Conservation (phyloP, 441 rosid genomes). For the Metrosideros polymorpha region DNA sequence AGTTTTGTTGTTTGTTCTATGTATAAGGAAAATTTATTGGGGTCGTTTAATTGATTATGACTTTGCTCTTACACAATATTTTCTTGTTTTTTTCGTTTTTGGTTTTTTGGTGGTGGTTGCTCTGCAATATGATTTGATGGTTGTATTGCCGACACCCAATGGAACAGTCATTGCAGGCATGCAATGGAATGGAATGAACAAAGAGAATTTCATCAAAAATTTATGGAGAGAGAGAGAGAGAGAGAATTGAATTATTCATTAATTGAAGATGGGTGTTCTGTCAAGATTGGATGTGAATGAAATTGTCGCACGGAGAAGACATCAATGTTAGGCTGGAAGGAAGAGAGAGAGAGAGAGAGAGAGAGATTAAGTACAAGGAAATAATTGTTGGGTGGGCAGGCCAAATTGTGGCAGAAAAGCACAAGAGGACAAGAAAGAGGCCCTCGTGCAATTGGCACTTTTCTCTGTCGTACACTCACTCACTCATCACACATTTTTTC, state of each 20-base stretch:
- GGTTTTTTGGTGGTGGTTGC: background rate
- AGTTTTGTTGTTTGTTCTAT: background rate
- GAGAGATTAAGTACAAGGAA: background rate
- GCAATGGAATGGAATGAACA: background rate
- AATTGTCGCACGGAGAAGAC: background rate
- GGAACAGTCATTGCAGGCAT: background rate
- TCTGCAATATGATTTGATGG: background rate
- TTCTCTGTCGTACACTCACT: background rate
- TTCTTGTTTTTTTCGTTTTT: background rate
- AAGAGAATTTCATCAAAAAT: background rate
- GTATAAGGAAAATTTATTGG: background rate
- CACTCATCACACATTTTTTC: background rate
- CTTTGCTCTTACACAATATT: background rate
- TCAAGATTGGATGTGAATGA: background rate
- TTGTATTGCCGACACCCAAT: constrained; percentile 17
- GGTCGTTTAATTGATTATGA: background rate
- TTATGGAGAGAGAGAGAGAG: background rate
- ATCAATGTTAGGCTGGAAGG: background rate
- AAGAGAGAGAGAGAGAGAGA: background rate
- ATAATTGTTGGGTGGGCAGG: background rate
- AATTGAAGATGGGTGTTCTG: background rate
- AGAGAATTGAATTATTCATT: background rate
- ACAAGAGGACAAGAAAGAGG: background rate
- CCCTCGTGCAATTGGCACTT: background rate
- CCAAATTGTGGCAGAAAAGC: background rate